A percentile compares a stretch with the other conserved stretches of the same genome.
Conservation (phyloP, 1,139 yeast genomes). For the Taphrina confusa region DNA sequence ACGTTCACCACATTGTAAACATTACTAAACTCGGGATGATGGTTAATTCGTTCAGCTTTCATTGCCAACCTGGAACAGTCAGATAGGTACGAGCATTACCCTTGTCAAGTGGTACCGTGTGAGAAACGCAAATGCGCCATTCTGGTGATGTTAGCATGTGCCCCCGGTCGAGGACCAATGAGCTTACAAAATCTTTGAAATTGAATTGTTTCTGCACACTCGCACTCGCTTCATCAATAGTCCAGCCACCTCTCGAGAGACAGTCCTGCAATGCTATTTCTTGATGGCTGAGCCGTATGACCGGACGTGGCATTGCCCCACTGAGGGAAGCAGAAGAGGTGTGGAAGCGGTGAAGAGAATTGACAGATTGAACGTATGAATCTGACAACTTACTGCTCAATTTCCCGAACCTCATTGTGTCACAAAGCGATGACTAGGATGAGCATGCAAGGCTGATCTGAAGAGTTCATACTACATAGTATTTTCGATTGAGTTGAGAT, state of each 20-base stretch:
- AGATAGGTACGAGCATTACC: not conserved
- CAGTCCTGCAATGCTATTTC: not conserved
- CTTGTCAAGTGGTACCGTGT: not conserved
- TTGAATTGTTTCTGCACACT: not conserved
- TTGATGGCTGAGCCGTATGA: not conserved
- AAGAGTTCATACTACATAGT: too few relatives aligned
- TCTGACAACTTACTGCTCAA: too few relatives aligned
- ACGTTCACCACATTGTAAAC: slow-evolving; percentile 32
- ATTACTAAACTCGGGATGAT: slow-evolving; percentile 36
- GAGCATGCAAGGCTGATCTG: too few relatives aligned
- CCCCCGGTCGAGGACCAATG: not conserved
- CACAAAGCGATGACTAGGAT: too few relatives aligned
- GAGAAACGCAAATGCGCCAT: slow-evolving; percentile 9
- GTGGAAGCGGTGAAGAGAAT: too few relatives aligned
- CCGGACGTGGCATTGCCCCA: too few relatives aligned
- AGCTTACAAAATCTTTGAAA: slow-evolving; percentile 12
- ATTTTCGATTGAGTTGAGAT: too few relatives aligned
- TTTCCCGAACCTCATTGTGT: too few relatives aligned
- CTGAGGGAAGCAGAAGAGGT: too few relatives aligned
- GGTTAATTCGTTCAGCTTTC: slow-evolving; percentile 30
- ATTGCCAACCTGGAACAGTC: slow-evolving; percentile 6
- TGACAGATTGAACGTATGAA: too few relatives aligned
- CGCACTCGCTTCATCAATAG: too few relatives aligned
- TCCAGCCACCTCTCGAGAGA: not conserved
- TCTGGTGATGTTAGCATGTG: not conserved